Conservation (phyloP, 805 yeast genomes). For the Zygosaccharomyces rouxii region DNA sequence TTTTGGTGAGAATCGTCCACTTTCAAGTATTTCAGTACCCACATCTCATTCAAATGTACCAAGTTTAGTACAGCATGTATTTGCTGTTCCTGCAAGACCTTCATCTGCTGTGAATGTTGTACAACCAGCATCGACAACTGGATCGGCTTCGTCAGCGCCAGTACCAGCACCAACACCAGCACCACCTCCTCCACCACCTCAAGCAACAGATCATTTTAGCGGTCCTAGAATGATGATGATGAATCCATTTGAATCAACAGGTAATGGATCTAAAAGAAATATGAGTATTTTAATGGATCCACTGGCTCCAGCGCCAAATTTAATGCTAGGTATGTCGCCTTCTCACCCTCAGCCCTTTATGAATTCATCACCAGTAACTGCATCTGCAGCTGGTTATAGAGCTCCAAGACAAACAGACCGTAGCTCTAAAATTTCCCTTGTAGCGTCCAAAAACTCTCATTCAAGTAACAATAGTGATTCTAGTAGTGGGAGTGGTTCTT, state of each 20-base stretch:
- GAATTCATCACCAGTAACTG: constrained; percentile 7
- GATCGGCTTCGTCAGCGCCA: constrained; percentile 1
- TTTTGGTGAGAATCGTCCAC: constrained; percentile 7
- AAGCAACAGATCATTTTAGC: constrained; percentile 11
- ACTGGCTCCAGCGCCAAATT: constrained; percentile 20
- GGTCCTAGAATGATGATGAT: constrained; percentile 19
- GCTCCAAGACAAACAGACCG: neutral
- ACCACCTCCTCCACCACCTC: constrained; percentile 6
- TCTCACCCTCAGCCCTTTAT: constrained; percentile 7
- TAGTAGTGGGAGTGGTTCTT: constrained; percentile 6
- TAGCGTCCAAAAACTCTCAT: neutral
- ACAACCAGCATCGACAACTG: constrained; percentile 2
- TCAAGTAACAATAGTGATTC: constrained; percentile 8
- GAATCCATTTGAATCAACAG: constrained; percentile 23
- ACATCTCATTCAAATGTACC: constrained; percentile 6
- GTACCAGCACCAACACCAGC: neutral
- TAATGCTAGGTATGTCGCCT: constrained; percentile 5
- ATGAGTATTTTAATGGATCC: constrained; percentile 30
- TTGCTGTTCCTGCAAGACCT: constrained; percentile 13
- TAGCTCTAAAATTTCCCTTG: neutral
- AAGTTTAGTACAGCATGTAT: constrained; percentile 12
- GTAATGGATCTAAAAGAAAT: constrained; percentile 22
- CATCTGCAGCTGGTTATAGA: neutral
- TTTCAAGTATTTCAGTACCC: constrained; percentile 10
- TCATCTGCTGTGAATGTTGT: constrained; percentile 5